Evolutionary conservation across 2,329 filamentous ascomycete genomes (phyloP).

Genomic region (Monilinia laxa): DNA sequence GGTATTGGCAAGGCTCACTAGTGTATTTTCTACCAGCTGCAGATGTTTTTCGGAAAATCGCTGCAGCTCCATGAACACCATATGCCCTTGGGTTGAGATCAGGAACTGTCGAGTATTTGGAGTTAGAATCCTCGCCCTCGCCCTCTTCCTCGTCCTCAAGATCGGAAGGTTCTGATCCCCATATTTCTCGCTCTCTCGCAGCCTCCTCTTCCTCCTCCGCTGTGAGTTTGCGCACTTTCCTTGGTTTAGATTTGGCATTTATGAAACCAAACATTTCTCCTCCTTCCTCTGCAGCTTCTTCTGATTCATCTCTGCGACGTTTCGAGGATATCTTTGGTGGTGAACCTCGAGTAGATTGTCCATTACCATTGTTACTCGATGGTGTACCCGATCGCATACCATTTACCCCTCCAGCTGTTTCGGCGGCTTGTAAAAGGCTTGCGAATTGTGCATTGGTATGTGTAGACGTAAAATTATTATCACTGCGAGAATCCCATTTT

Average conservation of each 20-base stretch:
- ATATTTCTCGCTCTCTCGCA: conserved; percentile 36
- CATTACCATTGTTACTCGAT: conserved; percentile 11
- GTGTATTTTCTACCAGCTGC: conserved; percentile 38
- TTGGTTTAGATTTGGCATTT: conserved; percentile 14
- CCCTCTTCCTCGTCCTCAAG: conserved; percentile 22
- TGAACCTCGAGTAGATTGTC: background rate
- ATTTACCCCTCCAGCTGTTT: conserved; percentile 32
- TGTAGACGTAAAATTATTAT: background rate
- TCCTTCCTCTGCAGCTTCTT: conserved; percentile 20
- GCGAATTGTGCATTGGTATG: conserved; percentile 34
- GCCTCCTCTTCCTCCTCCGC: conserved; percentile 28
- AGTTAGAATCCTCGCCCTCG: background rate
- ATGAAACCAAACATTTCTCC: conserved; percentile 22
- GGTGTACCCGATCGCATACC: conserved; percentile 13
- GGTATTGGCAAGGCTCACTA: conserved; percentile 28
- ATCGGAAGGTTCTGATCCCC: conserved; percentile 35
- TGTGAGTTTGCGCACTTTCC: conserved; percentile 25
- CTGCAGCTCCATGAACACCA: conserved; percentile 37
- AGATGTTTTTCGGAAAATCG: conserved; percentile 36
- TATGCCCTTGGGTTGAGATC: conserved; percentile 33
- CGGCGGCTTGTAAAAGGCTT: conserved; percentile 35
- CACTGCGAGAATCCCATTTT: conserved; percentile 28
- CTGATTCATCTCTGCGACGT: conserved; percentile 12
- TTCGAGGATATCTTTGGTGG: conserved; percentile 13
- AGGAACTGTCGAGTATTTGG: conserved; percentile 23